Base-by-base conservation (phyloP, 495 filamentous ascomycete genomes). In the Lepidopterella palustris region DNA sequence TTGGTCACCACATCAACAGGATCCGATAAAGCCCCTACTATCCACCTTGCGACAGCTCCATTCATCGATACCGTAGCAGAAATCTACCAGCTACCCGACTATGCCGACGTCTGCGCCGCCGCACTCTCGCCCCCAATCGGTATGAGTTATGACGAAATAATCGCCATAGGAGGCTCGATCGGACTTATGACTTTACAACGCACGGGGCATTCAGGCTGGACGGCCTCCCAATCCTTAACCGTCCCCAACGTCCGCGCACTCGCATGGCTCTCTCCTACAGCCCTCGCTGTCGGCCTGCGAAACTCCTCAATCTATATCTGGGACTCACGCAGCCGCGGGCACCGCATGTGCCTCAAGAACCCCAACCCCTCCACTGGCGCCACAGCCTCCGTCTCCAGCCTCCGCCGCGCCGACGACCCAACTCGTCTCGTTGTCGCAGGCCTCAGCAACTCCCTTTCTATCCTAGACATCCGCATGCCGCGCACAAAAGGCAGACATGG, bases 381-480 rank as follows among this genome's bases (percentile, higher is more conserved):
- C n/a, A n/a, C n/a, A n/a, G 42, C 27, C 18, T 51, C 56, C 10
- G 53, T 72, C 21, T 57, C 55, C 5, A 28, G 60, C 0, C 23
- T 72, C 21, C 49, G 53, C 6, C 57, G 58, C n/a, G 56, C 61
- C 11, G 60, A 63, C 55, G 61, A 65, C 29, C 26, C 58, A 10
- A 47, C 48, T 0, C 49, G 55, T 10, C 1, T 74, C 13, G 56
- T 73, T 3, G 67, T 65, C 18, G 58, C 63, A 32, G 65, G 70
- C 3, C 27, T 69, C 10, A 4, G 60, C 35, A 54, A 67, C 53
- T 54, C 65, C 0, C 32, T 70, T 11, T 29, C 39, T n/a, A 26
- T 73, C 26, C 73, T 69, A 53, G 71, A 74, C 51, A 53, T 69
- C 0, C 69, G 71, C 24, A 66, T 59, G 51, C 5, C 50, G 18